Evolutionary conservation across 331 rosid species (phyloP).

Genomic region (Phaseolus coccineus): DNA sequence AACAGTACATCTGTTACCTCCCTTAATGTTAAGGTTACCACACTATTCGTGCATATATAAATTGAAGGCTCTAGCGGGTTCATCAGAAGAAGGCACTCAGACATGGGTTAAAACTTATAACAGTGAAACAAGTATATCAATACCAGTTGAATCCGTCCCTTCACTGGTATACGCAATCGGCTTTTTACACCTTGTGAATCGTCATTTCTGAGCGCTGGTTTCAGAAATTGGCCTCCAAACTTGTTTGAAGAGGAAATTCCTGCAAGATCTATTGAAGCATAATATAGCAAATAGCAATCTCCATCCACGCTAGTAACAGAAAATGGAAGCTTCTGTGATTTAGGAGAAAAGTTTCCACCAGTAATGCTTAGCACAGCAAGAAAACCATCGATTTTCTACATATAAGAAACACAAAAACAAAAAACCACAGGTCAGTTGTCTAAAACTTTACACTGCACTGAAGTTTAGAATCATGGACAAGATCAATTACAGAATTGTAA

Average conservation of each 20-base stretch:
- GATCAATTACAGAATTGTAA: constrained; percentile 31
- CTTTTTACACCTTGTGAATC: constrained; percentile 68
- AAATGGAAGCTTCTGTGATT: constrained; percentile 89
- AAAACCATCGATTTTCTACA: constrained; percentile 84
- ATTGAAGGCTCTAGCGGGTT: constrained; percentile 23
- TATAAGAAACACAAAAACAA: constrained; percentile 36
- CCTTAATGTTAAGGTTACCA: constrained; percentile 8
- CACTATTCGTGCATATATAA: constrained; percentile 10
- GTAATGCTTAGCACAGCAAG: constrained; percentile 79
- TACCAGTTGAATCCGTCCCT: constrained; percentile 93
- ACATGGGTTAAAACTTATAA: constrained; percentile 29
- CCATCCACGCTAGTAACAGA: constrained; percentile 83
- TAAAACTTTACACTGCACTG: constrained; percentile 33
- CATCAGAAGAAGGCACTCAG: constrained; percentile 15
- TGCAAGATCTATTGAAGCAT: constrained; percentile 71
- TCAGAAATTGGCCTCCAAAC: constrained; percentile 58
- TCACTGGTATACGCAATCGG: constrained; percentile 83
- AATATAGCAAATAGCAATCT: constrained; percentile 76
- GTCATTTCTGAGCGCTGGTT: constrained; percentile 58
- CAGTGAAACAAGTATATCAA: constrained; percentile 26
- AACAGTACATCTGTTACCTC: background rate
- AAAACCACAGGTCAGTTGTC: constrained; percentile 26
- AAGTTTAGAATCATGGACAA: constrained; percentile 39
- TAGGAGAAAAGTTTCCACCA: constrained; percentile 86
- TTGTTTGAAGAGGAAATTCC: constrained; percentile 63